Base-by-base conservation (phyloP, 129 eudicot species). In the Logfia minima region DNA sequence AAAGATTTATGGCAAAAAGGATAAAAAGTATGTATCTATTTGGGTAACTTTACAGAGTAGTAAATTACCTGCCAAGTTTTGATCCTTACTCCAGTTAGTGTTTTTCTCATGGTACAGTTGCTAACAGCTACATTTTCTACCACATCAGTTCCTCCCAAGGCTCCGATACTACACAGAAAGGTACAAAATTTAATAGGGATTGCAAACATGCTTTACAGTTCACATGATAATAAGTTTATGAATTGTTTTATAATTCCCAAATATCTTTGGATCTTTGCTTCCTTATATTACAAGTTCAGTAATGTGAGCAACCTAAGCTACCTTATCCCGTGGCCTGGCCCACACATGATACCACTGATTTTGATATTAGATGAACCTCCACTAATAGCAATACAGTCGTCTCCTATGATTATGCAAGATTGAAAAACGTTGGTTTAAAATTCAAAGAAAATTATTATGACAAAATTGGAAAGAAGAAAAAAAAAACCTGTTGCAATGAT, bases 321-420 rank as follows among this genome's bases (percentile, higher is more conserved):
- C 96, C 94, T 91, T 75, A 88, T 88, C 48, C 96, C 96, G 41
- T 90, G 96, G 41, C 96, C 96, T 70, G 92, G 94, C 61, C 94
- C 94, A 16, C 94, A 91, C 60, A 82, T 77, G 21, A 86, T 76
- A 14, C 88, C 87, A 3, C 80, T 76, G 24, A 91, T 81, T 59
- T 81, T 83, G 59, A 91, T 74, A 53, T 81, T 61, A 77, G 90
- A 88, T 35, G 90, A 86, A 75, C 88, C 95, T 34, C 86, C 92
- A 71, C 80, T 78, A 23, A 91, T 83, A 39, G 97, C 97, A 62
- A 88, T 80, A 82, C 97, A 88, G 71, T 91, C 97, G 34, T 91
- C 92, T 22, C 97, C 97, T 91, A 23, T 7, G 52, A 18, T 62
- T 56, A 75, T 69, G n/a, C 72, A 65, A 56, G 35, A 63, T 61